These are phyloP conservation scores for Erythrophleum fordii DNA, from an alignment of 306 rosid genomes.

Conservation along the genomic window DNA sequence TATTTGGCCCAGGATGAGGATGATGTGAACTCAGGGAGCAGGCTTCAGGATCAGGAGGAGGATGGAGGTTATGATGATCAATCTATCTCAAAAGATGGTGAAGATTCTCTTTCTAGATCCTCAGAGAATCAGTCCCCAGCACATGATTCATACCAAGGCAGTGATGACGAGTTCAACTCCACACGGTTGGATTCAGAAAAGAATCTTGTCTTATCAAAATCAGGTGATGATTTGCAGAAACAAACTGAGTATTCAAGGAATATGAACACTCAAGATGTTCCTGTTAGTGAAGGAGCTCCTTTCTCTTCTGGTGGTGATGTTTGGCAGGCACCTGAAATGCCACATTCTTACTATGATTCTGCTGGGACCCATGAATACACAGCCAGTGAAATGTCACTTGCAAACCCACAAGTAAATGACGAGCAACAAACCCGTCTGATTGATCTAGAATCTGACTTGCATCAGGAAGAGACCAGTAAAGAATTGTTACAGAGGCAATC, in stretches of 20 bases:
- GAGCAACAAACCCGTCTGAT: constrained; percentile 50
- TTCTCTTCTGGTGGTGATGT: constrained; percentile 56
- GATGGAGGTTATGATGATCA: constrained; percentile 38
- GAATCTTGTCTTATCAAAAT: constrained; percentile 27
- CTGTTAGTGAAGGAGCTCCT: constrained; percentile 50
- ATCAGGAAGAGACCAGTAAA: constrained; percentile 54
- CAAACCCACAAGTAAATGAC: constrained; percentile 53
- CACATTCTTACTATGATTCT: constrained; percentile 75
- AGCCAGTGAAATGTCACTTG: constrained; percentile 53
- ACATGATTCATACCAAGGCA: constrained; percentile 42
- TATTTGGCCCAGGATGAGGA: constrained; percentile 57
- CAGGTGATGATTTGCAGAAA: constrained; percentile 41
- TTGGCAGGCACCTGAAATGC: constrained; percentile 67
- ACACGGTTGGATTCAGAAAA: constrained; percentile 48
- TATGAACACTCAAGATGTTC: constrained; percentile 48
- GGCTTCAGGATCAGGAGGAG: constrained; percentile 52
- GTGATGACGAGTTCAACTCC: constrained; percentile 41
- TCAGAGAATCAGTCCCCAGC: constrained; percentile 35
- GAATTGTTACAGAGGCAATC: constrained; percentile 55
- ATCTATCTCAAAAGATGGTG: constrained; percentile 41
- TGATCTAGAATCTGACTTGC: constrained; percentile 66
- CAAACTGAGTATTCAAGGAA: constrained; percentile 50
- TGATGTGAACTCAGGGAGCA: constrained; percentile 43
- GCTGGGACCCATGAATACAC: constrained; percentile 57
- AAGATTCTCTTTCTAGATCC: constrained; percentile 45